Evolutionary conservation across 306 rosid genomes (phyloP).

Genomic region (Vigna angularis): DNA sequence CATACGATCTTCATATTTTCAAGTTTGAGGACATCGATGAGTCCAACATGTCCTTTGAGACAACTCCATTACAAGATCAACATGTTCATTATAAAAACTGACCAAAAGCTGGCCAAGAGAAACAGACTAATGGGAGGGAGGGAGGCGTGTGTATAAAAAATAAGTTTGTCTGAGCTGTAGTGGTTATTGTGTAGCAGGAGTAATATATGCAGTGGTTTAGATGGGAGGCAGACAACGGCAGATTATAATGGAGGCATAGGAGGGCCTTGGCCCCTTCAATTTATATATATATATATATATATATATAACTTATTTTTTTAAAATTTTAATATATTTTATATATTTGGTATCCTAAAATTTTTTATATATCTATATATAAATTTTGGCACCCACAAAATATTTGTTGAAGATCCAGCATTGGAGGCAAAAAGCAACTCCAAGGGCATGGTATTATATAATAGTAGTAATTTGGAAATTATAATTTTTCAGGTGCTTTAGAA

Average conservation of each 20-base stretch:
- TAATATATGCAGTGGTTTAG: constrained; percentile 4
- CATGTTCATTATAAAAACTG: neutral
- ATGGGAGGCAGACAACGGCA: neutral
- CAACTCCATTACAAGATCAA: neutral
- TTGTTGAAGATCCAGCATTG: neutral
- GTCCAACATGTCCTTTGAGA: constrained; percentile 13
- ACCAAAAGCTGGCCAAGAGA: neutral
- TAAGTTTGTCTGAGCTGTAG: neutral
- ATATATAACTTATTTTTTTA: too few species aligned
- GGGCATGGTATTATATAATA: constrained; percentile 2
- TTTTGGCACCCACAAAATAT: too few species aligned
- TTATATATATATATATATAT: too few species aligned
- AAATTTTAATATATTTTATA: too few species aligned
- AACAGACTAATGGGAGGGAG: neutral
- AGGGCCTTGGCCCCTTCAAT: too few species aligned
- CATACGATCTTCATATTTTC: neutral
- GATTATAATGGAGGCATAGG: too few species aligned
- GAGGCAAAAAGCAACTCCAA: neutral
- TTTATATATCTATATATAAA: too few species aligned
- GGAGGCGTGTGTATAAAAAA: neutral
- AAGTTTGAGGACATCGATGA: neutral
- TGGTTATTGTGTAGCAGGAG: constrained; percentile 1
- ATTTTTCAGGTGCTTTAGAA: neutral
- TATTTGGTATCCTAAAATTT: too few species aligned
- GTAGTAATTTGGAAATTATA: constrained; percentile 11